These are phyloP conservation scores for Fusarium hainanense DNA, from an alignment of 2,329 filamentous ascomycete genomes.

Conservation along the genomic window DNA sequence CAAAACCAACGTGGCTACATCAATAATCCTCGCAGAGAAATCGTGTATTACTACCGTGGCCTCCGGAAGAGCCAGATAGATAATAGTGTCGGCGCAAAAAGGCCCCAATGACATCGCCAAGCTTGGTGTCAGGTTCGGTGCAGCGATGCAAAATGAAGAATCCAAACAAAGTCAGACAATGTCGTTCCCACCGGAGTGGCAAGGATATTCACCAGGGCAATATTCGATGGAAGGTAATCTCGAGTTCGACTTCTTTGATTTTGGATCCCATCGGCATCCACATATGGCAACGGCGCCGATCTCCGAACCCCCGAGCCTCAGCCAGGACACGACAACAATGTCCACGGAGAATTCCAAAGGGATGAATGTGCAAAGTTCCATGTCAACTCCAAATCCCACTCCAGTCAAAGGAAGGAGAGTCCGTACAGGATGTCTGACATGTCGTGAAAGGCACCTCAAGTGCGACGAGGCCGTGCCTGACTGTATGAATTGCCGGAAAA, in stretches of 20 bases:
- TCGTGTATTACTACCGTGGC: slow-evolving; percentile 16
- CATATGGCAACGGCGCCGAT: slow-evolving; percentile 10
- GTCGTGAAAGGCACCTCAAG: slow-evolving; percentile 88
- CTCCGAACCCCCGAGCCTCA: slow-evolving; percentile 21
- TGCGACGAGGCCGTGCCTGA: slow-evolving; percentile 79
- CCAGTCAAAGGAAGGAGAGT: slow-evolving; percentile 73
- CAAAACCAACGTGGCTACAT: not conserved
- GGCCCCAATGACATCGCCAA: slow-evolving; percentile 35
- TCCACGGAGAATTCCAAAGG: slow-evolving; percentile 19
- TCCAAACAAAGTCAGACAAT: slow-evolving; percentile 30
- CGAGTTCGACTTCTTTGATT: slow-evolving; percentile 9
- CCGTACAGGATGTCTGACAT: slow-evolving; percentile 90
- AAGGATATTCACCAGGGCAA: slow-evolving; percentile 20
- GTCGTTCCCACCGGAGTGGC: slow-evolving; percentile 27
- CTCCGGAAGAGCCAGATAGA: slow-evolving; percentile 20
- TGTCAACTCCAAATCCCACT: slow-evolving; percentile 17
- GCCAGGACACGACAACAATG: slow-evolving; percentile 9
- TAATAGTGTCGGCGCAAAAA: slow-evolving; percentile 32
- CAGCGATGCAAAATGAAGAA: slow-evolving; percentile 44
- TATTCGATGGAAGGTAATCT: slow-evolving; percentile 11
- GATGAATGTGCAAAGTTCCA: slow-evolving; percentile 24
- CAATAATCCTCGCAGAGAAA: not conserved
- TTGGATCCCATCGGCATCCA: slow-evolving; percentile 13
- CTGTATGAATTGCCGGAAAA: slow-evolving; percentile 86
- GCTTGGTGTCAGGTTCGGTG: slow-evolving; percentile 37